Base-by-base conservation (phyloP, 192 early-diverging fungal genomes). In the Coemansia sp. region DNA sequence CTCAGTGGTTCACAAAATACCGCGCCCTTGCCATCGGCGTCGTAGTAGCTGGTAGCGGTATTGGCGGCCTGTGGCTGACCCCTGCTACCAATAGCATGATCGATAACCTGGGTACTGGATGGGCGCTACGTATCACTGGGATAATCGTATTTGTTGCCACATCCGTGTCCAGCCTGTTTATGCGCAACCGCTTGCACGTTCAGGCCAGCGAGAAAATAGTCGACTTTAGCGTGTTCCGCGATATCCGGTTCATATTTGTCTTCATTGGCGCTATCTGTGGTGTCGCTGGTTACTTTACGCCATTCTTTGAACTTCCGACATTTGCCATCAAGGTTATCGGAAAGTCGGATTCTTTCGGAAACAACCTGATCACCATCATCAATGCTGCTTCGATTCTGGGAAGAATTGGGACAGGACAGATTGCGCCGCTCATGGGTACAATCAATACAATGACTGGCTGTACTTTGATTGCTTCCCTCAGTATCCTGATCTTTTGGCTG, bases 301-400 rank as follows among this genome's bases (percentile, higher is more conserved):
- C 87, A 0, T 82, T 84, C 40, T 84, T 85, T 55, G 78, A 36
- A 34, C 68, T 87, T 59, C 78, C 84, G 17, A 54, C 61, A 22
- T 70, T 70, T 44, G 68, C 64, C 20, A 55, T 72, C 41, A 55
- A 72, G 38, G 55, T 81, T 22, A 55, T 41, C 19, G 81, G 79
- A 22, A 66, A 83, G n/a, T 62, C 70, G 14, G 31, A 40, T 1
- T 56, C 47, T 0, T 78, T 82, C 15, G 87, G 79, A 6, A 80
- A 84, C 1, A 68, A 83, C 20, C 72, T 89, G 42, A 62, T 90
- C 27, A 85, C 85, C 44, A 63, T 92, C 30, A 86, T 89, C 80
- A 85, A 83, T 40, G 89, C 79, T 28, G 67, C 81, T 17, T 87
- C 86, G 10, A 84, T 86, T 7, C 38, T 86, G 1, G 85, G 84